Percentiles rank a stretch among this genome's conserved stretches.
Evolutionary conservation across 768 basidiomycete species (phyloP).

Genomic region (Boletus rubroflammeus): DNA sequence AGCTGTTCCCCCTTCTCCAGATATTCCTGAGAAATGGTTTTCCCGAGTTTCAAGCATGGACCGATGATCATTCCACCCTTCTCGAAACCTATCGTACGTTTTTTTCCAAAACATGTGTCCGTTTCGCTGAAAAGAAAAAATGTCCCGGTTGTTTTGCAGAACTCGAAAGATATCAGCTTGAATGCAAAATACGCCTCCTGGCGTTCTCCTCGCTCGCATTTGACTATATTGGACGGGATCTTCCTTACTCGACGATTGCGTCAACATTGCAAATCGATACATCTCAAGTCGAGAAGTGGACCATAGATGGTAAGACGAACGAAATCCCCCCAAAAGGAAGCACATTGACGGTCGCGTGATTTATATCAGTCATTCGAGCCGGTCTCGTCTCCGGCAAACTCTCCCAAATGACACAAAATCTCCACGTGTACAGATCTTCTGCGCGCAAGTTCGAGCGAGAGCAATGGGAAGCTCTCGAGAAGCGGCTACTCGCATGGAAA

Average conservation of each 20-base stretch:
- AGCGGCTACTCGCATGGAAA: constrained; percentile 75
- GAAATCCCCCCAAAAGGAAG: neutral
- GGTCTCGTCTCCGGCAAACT: constrained; percentile 80
- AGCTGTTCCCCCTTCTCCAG: constrained; percentile 70
- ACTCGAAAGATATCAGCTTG: constrained; percentile 55
- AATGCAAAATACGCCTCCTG: constrained; percentile 76
- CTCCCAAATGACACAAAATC: constrained; percentile 70
- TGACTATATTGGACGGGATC: constrained; percentile 66
- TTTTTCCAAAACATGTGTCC: neutral
- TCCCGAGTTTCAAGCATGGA: constrained; percentile 61
- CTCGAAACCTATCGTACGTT: constrained; percentile 58
- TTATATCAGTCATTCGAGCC: constrained; percentile 65
- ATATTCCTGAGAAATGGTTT: constrained; percentile 69
- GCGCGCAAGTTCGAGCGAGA: constrained; percentile 71
- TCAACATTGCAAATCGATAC: constrained; percentile 59
- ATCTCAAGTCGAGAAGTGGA: constrained; percentile 78
- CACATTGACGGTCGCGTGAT: neutral
- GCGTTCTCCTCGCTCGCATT: constrained; percentile 76
- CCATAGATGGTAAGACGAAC: constrained; percentile 66
- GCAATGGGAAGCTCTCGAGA: constrained; percentile 79
- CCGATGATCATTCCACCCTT: constrained; percentile 41
- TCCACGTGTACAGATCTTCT: constrained; percentile 70
- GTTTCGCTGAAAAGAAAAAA: neutral
- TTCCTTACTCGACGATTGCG: constrained; percentile 69
- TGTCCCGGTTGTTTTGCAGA: constrained; percentile 32